Evolutionary conservation across 1,139 yeast genomes (phyloP).

Genomic region (Suhomyces taliae): DNA sequence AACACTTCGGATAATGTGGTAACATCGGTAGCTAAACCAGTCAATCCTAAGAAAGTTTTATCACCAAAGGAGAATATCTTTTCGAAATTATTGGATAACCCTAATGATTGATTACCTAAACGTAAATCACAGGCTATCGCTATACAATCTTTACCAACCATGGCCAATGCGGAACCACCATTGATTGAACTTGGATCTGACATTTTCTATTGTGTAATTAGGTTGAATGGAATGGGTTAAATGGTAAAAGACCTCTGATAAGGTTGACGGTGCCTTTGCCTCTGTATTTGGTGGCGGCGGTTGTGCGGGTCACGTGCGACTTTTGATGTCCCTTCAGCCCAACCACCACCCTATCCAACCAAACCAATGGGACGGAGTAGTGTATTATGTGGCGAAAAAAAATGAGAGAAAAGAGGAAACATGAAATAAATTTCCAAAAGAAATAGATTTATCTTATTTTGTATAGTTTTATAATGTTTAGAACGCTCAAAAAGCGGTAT

Average conservation of each 20-base stretch:
- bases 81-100: slow-evolving; percentile 89
- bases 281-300: slow-evolving; percentile 5
- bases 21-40: slow-evolving; percentile 96
- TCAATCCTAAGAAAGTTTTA: slow-evolving; percentile 82
- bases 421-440: too few species aligned
- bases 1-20: slow-evolving; percentile 79
- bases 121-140: slow-evolving; percentile 97
- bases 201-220: slow-evolving; percentile 23
- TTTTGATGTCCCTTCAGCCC: neutral
- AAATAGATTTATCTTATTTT: too few species aligned
- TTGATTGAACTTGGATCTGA: slow-evolving; percentile 53
- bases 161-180: slow-evolving; percentile 96
- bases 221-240: neutral
- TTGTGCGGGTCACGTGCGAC: too few species aligned
- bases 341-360: too few species aligned
- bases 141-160: slow-evolving; percentile 97
- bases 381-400: too few species aligned
- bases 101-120: slow-evolving; percentile 90
- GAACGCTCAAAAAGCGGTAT: too few species aligned
- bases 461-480: too few species aligned
- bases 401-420: too few species aligned
- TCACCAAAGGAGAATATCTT: slow-evolving; percentile 81
- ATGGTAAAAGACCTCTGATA: neutral
- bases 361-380: too few species aligned
- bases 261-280: neutral